A percentile compares a stretch with the other conserved stretches of the same genome.
Conservation (phyloP, 2,329 filamentous ascomycete genomes). For the Ascochyta lentis region DNA sequence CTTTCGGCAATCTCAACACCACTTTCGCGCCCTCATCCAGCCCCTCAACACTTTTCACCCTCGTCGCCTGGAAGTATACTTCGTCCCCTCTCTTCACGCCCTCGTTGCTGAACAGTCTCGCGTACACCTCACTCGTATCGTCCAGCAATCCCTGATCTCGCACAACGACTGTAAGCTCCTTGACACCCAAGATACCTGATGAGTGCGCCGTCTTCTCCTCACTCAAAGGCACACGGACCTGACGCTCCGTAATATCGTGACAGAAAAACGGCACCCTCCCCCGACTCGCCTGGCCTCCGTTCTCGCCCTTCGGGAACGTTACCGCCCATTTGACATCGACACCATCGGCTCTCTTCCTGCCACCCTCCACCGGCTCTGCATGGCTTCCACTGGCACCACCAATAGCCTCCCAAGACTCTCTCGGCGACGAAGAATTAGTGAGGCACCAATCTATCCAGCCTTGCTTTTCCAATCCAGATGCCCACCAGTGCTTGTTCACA, state of each 20-base stretch:
- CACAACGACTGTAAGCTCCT: conserved; percentile 36
- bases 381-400: conserved; percentile 51
- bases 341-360: conserved; percentile 63
- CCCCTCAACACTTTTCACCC: conserved; percentile 24
- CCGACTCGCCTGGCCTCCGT: conserved; percentile 43
- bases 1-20: conserved; percentile 27
- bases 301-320: conserved; percentile 56
- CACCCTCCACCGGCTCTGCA: conserved; percentile 58
- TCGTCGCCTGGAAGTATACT: conserved; percentile 20
- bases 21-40: conserved; percentile 26
- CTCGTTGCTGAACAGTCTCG: conserved; percentile 23
- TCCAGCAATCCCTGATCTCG: conserved; percentile 22
- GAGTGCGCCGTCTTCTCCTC: conserved; percentile 56
- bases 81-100: conserved; percentile 8
- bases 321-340: conserved; percentile 66
- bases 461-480: conserved; percentile 54
- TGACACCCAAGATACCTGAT: conserved; percentile 58
- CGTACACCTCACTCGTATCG: conserved; percentile 22
- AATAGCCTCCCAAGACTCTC: conserved; percentile 5
- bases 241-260: conserved; percentile 65
- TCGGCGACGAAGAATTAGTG: conserved; percentile 18
- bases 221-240: conserved; percentile 61
- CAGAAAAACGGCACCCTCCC: conserved; percentile 66
- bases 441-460: conserved; percentile 67
- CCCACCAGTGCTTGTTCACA: conserved; percentile 63